Conservation (phyloP, 2,329 filamentous ascomycete species). For the Xylogone sp. region DNA sequence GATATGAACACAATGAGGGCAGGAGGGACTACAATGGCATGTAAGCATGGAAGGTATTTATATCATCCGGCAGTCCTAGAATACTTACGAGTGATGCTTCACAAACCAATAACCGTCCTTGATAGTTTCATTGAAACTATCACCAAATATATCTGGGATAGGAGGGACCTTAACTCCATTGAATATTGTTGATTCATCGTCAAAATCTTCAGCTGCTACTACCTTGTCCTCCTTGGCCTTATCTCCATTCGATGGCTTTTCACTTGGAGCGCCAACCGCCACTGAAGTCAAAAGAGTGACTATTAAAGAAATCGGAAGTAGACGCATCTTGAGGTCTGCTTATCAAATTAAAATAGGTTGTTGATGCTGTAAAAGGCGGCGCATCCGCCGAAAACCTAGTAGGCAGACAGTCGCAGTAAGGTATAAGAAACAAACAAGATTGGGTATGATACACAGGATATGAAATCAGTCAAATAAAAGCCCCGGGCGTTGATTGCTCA, state of each 20-base stretch:
- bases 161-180: constrained; percentile 48
- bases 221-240: constrained; percentile 14
- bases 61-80: not conserved
- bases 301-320: constrained; percentile 22
- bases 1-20: constrained; percentile 39
- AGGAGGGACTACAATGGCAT: constrained; percentile 23
- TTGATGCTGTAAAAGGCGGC: not conserved
- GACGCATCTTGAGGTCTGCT: constrained; percentile 21
- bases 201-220: constrained; percentile 22
- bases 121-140: constrained; percentile 33
- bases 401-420: constrained; percentile 20
- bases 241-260: constrained; percentile 10
- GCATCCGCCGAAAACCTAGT: not conserved
- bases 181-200: constrained; percentile 37
- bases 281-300: constrained; percentile 20
- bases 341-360: not conserved
- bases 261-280: constrained; percentile 16
- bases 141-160: constrained; percentile 42
- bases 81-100: constrained; percentile 28
- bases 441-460: not conserved
- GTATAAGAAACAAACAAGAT: constrained; percentile 27
- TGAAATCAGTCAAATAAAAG: not conserved
- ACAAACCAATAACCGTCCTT: constrained; percentile 30
- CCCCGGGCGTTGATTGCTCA: constrained; percentile 1
- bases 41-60: not conserved